Base-by-base conservation (phyloP, 371 early-diverging fungal genomes). In the Mucor indicus region DNA sequence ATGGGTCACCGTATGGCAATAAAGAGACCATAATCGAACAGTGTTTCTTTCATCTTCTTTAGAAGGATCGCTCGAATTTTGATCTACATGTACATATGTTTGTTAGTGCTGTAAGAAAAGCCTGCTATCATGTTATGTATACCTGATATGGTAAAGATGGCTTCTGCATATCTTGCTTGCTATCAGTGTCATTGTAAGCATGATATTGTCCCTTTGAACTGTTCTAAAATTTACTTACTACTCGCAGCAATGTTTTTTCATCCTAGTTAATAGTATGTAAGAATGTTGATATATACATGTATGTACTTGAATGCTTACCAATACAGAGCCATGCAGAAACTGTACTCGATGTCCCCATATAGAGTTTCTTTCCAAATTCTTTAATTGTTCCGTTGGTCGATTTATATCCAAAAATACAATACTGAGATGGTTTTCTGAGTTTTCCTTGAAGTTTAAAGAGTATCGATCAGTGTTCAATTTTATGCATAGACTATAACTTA, bases 11-110 rank as follows among this genome's bases (percentile, higher is more conserved):
- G 72, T 76, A 41, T 69, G 77, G 27, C 70, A 75, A 27, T 81
- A 80, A 19, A 86, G 62, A 1, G 85, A 79, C 87, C 85, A 86
- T 22, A 83, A 64, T 27, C 87, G 62, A 10, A 80, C 67, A 0
- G 80, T 80, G 32, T 79, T 82, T 37, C 78, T 66, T 35, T 80
- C 79, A 53, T 82, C 83, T 53, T 82, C 83, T 42, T 75, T 75
- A 1, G 55, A 52, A 2, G 66, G 60, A 32, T 70, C 62, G 12
- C 53, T 17, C 2, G 76, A 60, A 58, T 76, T 70, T 36, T 72
- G 64, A 56, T 76, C 76, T 76, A 9, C 4, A 9, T 33, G n/a
- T 15, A n/a, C 6, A 33, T 11, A 33, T 9, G n/a, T n/a, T n/a
- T n/a, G n/a, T 48, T 11, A 12, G 2, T 22, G 22, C n/a, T n/a